phyloP scores from a whole-genome alignment of 2,329 filamentous ascomycete species.

The Drechslerella stenobrocha region DNA sequence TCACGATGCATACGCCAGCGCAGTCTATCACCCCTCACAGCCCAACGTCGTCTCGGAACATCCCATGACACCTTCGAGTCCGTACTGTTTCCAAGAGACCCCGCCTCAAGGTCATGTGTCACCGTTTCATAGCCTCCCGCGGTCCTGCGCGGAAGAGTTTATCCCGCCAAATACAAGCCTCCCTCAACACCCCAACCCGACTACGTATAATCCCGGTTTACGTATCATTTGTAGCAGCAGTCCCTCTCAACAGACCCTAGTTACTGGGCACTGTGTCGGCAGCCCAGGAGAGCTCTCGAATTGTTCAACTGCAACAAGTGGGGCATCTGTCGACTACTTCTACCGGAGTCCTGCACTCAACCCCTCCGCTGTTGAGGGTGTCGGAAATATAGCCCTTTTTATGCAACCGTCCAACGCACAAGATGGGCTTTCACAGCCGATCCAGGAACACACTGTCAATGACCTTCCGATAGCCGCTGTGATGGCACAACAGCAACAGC shows the following conservation, averaged over 20 bases:
- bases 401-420: constrained; percentile 28
- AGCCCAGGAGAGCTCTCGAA: constrained; percentile 66
- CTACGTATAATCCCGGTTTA: constrained; percentile 60
- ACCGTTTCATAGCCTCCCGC: constrained; percentile 30
- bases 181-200: constrained; percentile 50
- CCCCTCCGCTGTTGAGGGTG: constrained; percentile 15
- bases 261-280: constrained; percentile 60
- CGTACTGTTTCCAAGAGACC: constrained; percentile 33
- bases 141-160: constrained; percentile 28
- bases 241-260: constrained; percentile 58
- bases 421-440: constrained; percentile 27
- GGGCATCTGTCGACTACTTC: constrained; percentile 62
- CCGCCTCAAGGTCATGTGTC: constrained; percentile 21
- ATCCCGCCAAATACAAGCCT: constrained; percentile 59
- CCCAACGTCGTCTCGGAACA: constrained; percentile 27
- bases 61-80: constrained; percentile 41
- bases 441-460: constrained; percentile 24
- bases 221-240: constrained; percentile 60
- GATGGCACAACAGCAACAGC: constrained; percentile 31
- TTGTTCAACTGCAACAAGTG: constrained; percentile 61
- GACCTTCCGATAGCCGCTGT: constrained; percentile 32
- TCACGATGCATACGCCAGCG: constrained; percentile 22
- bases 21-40: constrained; percentile 24
- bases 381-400: constrained; percentile 32
- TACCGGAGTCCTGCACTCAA: constrained; percentile 58